phyloP scores from a whole-genome alignment of 805 yeast species.

The Grigorovia transvaalensis region DNA sequence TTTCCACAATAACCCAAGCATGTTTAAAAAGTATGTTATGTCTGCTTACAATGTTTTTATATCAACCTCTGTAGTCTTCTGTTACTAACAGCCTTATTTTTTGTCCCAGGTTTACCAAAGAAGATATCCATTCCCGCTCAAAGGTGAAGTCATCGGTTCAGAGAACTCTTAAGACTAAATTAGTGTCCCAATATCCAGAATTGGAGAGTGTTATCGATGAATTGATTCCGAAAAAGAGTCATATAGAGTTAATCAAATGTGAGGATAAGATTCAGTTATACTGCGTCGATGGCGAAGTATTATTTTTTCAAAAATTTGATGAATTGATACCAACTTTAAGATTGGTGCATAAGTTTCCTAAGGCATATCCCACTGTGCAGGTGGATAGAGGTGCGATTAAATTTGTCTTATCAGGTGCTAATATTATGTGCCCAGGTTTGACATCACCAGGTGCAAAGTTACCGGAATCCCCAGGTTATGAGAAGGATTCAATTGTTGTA shows the following conservation, averaged over 20 bases:
- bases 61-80: too few relatives aligned
- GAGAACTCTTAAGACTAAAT: conserved; percentile 68
- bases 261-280: conserved; percentile 81
- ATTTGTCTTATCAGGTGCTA: conserved; percentile 90
- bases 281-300: conserved; percentile 59
- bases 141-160: conserved; percentile 93
- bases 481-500: conserved; percentile 59
- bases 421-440: conserved; percentile 93
- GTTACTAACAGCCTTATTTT: background rate
- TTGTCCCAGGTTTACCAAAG: conserved; percentile 51
- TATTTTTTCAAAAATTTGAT: conserved; percentile 73
- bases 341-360: conserved; percentile 73
- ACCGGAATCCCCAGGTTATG: conserved; percentile 55
- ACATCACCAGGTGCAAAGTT: conserved; percentile 76
- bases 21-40: conserved; percentile 6
- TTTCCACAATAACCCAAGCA: background rate
- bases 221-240: conserved; percentile 80
- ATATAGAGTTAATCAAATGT: conserved; percentile 70
- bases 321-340: conserved; percentile 66
- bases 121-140: conserved; percentile 81
- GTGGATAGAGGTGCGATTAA: conserved; percentile 96
- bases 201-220: conserved; percentile 70
- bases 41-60: too few relatives aligned
- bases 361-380: conserved; percentile 72
- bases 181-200: conserved; percentile 63